These are phyloP conservation scores for Fusarium papillatum DNA, from an alignment of 2,329 filamentous ascomycete genomes.

Conservation along the genomic window DNA sequence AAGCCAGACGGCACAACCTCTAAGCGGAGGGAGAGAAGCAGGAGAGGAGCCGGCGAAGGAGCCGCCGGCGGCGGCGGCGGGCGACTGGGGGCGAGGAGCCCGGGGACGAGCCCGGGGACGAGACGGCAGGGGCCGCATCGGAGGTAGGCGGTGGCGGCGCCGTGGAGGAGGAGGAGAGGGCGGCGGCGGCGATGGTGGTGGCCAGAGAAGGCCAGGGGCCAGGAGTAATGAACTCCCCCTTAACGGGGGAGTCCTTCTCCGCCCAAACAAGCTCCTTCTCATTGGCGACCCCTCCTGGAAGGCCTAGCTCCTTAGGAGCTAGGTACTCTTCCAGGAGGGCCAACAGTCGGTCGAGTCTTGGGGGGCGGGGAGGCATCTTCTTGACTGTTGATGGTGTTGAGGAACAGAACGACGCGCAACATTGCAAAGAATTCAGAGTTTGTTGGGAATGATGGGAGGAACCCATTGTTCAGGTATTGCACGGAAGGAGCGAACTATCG, in stretches of 20 bases:
- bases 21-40: background rate
- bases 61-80: background rate
- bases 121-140: background rate
- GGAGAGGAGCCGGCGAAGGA: background rate
- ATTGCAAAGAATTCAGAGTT: background rate
- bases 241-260: background rate
- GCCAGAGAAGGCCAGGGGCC: background rate
- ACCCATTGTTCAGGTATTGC: background rate
- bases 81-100: background rate
- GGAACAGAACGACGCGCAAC: background rate
- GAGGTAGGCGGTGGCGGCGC: background rate
- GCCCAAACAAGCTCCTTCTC: background rate
- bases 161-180: background rate
- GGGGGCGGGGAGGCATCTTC: background rate
- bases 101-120: background rate
- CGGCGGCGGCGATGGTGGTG: background rate
- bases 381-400: background rate
- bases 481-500: background rate
- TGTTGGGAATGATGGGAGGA: background rate
- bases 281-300: background rate
- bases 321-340: background rate
- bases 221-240: background rate
- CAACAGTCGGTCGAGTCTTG: background rate
- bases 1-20: background rate
- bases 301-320: background rate